phyloP scores from a whole-genome alignment of 306 rosid species.

The Dryas octopetala region DNA sequence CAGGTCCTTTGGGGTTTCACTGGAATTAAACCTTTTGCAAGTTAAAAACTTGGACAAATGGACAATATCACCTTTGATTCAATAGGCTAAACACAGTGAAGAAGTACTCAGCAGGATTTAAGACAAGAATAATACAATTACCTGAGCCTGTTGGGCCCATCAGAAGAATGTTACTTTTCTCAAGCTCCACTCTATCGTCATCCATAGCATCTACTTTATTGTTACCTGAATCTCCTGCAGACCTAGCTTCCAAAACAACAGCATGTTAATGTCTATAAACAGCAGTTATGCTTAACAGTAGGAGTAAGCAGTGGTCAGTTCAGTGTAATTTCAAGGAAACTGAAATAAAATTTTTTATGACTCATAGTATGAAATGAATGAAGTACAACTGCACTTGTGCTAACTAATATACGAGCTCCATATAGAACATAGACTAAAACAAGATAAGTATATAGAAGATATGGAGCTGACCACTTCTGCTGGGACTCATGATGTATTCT shows the following conservation, averaged over 20 bases:
- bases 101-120: neutral
- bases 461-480: constrained; percentile 59
- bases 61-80: neutral
- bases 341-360: neutral
- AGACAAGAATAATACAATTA: constrained; percentile 36
- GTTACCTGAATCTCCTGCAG: constrained; percentile 65
- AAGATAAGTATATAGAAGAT: constrained; percentile 13
- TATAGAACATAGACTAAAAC: neutral
- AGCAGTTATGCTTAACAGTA: neutral
- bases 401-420: neutral
- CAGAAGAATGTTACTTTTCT: constrained; percentile 93
- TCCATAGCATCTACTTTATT: constrained; percentile 45
- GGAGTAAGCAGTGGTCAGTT: neutral
- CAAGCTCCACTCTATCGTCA: constrained; percentile 88
- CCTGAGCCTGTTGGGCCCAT: constrained; percentile 99
- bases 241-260: constrained; percentile 65
- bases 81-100: constrained; percentile 8
- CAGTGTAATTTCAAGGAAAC: neutral
- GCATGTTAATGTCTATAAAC: constrained; percentile 30
- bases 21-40: neutral
- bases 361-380: neutral
- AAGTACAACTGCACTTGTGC: neutral
- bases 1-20: neutral
- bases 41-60: neutral
- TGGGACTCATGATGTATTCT: constrained; percentile 65